phyloP scores from a whole-genome alignment of 1,284 basidiomycete genomes.

The Trametes sp. region DNA sequence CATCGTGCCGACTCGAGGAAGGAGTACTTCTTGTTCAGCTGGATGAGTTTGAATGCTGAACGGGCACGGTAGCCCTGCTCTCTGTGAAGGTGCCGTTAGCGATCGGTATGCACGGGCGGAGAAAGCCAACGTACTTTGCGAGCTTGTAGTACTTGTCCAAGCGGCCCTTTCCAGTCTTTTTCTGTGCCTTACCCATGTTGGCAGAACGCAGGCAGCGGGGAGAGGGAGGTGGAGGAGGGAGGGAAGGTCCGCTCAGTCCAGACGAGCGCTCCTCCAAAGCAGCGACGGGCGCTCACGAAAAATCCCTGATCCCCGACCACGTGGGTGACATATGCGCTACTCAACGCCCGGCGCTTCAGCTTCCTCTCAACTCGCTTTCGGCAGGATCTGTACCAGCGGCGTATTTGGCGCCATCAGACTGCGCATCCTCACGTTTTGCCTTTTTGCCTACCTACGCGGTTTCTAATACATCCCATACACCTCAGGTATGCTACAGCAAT shows the following conservation, averaged over 20 bases:
- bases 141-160: conserved; percentile 96
- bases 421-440: too few relatives aligned
- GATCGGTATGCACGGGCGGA: background rate
- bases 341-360: conserved; percentile 24
- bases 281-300: conserved; percentile 24
- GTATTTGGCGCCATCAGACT: too few relatives aligned
- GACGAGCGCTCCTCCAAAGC: background rate
- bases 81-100: conserved; percentile 49
- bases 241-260: background rate
- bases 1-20: conserved; percentile 93
- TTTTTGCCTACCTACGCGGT: too few relatives aligned
- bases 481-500: too few relatives aligned
- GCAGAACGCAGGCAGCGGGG: conserved; percentile 1
- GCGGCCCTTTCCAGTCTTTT: conserved; percentile 95
- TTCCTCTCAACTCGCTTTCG: too few relatives aligned
- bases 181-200: conserved; percentile 80
- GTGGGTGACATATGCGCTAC: conserved; percentile 11
- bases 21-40: conserved; percentile 97
- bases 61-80: conserved; percentile 99
- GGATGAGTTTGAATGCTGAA: conserved; percentile 99
- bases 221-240: background rate
- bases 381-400: too few relatives aligned
- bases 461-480: too few relatives aligned
- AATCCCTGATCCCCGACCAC: conserved; percentile 28
- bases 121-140: conserved; percentile 70